Evolutionary conservation across 805 yeast genomes (phyloP), one percentile per base, ranked within the genome.

Genomic region (Jamesozyma spencerorum): DNA sequence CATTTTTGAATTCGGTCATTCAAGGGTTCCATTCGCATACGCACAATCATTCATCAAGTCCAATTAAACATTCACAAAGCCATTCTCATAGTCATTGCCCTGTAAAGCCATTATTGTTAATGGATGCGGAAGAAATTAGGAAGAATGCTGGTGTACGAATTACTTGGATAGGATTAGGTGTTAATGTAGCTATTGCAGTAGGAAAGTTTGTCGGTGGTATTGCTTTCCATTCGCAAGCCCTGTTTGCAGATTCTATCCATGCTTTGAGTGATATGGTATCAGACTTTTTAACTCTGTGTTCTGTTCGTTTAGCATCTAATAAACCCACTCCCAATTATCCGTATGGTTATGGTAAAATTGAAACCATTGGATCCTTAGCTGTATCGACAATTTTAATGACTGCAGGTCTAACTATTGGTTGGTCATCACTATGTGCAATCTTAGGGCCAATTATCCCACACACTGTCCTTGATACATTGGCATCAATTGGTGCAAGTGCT

Each of bases 231-330:
- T 92, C 97, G 0, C 96, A 87, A 58, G 88, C 96, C 2, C 72
- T 90, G 42, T 61, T 88, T 38, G 98, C 98, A 1, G 98, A 90
- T 63, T 88, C 97, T 1, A 80, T 86, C 22, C 98, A 90, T 63
- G 88, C 97, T 0, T 70, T 85, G 19, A 80, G 92, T 37, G 98
- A 90, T 62, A 69, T 88, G 69, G 74, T 92, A 13, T 84, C 94
- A 10, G 98, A 90, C 60, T 75, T 88, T 37, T 66, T 92, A 48
- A 90, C 98, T 0, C 68, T 90, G 42, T 81, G 86, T 8, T 90
- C 97, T 0, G 96, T 92, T 14, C 79, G 85, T 31, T 76, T 82
- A 32, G 81, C 94, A 8, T 62, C 71, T 5, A 75, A 75, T 51
- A 65, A 72, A 3, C 81, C 88, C 4, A 72, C 74, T 20, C 56